Conservation (phyloP, 2,329 filamentous ascomycete genomes). For the Pezicula radicicola region DNA sequence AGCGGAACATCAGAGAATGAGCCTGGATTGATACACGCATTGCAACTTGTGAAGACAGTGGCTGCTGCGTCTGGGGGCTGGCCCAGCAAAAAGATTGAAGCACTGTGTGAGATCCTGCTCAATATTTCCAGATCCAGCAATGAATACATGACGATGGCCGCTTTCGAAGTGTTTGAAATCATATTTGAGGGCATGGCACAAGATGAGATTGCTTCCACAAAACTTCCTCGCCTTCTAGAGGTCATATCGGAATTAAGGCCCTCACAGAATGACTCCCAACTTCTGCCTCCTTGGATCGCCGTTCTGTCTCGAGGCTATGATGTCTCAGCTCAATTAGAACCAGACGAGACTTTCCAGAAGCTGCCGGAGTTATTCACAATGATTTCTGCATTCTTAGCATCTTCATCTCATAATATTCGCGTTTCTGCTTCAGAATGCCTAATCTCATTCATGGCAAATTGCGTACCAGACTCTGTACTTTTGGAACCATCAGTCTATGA, state of each 20-base stretch:
- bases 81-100: conserved; percentile 94
- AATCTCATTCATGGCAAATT: conserved; percentile 88
- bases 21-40: conserved; percentile 82
- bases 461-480: conserved; percentile 78
- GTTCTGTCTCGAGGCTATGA: conserved; percentile 94
- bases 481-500: conserved; percentile 89
- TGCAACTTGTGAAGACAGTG: conserved; percentile 89
- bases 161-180: conserved; percentile 96
- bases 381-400: conserved; percentile 78
- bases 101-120: conserved; percentile 83
- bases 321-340: conserved; percentile 82
- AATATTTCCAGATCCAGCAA: conserved; percentile 87
- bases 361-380: conserved; percentile 80
- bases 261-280: conserved; percentile 87
- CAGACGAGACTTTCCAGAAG: conserved; percentile 89
- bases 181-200: conserved; percentile 91
- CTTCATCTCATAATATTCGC: conserved; percentile 87
- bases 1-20: conserved; percentile 61
- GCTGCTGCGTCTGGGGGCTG: conserved; percentile 86
- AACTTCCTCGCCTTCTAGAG: conserved; percentile 84
- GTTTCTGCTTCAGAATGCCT: conserved; percentile 93
- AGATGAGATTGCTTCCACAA: conserved; percentile 82
- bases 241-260: conserved; percentile 91
- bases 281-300: conserved; percentile 94
- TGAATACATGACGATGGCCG: conserved; percentile 93